These are phyloP conservation scores for Xylariaceae sp. DNA, from an alignment of 2,329 filamentous ascomycete genomes.

Conservation along the genomic window DNA sequence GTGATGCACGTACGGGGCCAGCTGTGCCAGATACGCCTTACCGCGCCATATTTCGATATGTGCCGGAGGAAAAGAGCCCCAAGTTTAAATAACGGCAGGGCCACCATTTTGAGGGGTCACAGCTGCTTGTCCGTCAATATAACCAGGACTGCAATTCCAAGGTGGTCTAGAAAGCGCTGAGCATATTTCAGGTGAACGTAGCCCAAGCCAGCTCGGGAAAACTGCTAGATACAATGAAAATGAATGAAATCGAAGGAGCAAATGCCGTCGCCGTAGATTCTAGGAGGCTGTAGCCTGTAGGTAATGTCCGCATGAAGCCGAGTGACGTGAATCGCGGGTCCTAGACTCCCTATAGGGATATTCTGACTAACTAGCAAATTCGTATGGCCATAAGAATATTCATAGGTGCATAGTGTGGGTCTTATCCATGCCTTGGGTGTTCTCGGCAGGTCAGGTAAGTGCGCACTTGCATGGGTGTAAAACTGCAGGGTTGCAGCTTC, in stretches of 20 bases:
- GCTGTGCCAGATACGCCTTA: constrained; percentile 37
- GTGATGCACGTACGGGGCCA: background rate
- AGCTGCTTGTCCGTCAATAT: background rate
- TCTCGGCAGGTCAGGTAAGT: no score
- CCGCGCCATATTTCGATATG: constrained; percentile 65
- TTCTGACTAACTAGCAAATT: no score
- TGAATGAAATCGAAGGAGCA: no score
- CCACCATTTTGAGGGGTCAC: constrained; percentile 48
- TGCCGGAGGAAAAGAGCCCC: constrained; percentile 61
- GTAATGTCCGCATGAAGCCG: background rate
- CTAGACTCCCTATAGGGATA: no score
- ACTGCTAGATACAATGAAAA: background rate
- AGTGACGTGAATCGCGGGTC: background rate
- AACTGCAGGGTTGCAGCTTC: background rate
- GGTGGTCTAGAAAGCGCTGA: background rate
- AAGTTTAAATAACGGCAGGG: constrained; percentile 64
- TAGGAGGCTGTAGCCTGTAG: no score
- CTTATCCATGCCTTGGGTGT: no score
- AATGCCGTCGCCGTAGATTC: no score
- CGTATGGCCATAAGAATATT: no score
- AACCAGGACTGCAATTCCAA: background rate
- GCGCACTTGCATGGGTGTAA: no score
- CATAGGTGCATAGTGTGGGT: no score
- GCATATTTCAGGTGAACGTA: background rate
- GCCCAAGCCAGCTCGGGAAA: constrained; percentile 8